These are phyloP conservation scores for Jatropha multifida DNA, from an alignment of 441 rosid species.

Conservation along the genomic window DNA sequence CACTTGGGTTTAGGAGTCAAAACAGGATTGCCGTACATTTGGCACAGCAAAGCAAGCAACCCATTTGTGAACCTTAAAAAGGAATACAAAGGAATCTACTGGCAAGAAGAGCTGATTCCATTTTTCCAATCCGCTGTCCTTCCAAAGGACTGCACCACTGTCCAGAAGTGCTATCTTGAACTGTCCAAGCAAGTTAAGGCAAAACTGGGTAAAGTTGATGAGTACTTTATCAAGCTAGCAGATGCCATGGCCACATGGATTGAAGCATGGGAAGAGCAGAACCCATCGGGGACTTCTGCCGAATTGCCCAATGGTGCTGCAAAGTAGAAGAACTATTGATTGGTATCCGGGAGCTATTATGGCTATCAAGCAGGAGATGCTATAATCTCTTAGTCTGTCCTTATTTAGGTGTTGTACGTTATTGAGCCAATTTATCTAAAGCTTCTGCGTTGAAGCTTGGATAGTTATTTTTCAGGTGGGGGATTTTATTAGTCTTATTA, in stretches of 20 bases:
- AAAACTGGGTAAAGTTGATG: conserved; percentile 63
- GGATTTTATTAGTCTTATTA: conserved; percentile 19
- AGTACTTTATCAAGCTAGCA: conserved; percentile 74
- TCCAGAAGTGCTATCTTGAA: conserved; percentile 78
- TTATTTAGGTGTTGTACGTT: background rate
- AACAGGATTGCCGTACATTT: conserved; percentile 83
- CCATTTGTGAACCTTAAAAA: conserved; percentile 85
- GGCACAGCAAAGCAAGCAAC: conserved; percentile 91
- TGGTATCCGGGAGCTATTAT: background rate
- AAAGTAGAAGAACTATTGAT: conserved; percentile 26
- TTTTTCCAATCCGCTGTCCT: conserved; percentile 75
- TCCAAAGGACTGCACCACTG: conserved; percentile 69
- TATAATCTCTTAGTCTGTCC: conserved; percentile 11
- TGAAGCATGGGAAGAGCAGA: conserved; percentile 91
- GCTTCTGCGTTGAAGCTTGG: conserved; percentile 26
- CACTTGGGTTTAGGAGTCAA: conserved; percentile 84
- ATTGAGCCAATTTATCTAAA: conserved; percentile 12
- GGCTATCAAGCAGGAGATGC: background rate
- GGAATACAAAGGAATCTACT: conserved; percentile 82
- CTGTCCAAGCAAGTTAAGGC: conserved; percentile 75
- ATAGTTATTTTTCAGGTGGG: conserved; percentile 26
- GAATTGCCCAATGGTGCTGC: conserved; percentile 35
- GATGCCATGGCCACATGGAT: conserved; percentile 94
- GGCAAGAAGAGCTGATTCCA: conserved; percentile 89
- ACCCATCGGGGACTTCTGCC: conserved; percentile 43